Conservation (phyloP, 2,329 filamentous ascomycete species). For the Hymenoscyphus scutula region DNA sequence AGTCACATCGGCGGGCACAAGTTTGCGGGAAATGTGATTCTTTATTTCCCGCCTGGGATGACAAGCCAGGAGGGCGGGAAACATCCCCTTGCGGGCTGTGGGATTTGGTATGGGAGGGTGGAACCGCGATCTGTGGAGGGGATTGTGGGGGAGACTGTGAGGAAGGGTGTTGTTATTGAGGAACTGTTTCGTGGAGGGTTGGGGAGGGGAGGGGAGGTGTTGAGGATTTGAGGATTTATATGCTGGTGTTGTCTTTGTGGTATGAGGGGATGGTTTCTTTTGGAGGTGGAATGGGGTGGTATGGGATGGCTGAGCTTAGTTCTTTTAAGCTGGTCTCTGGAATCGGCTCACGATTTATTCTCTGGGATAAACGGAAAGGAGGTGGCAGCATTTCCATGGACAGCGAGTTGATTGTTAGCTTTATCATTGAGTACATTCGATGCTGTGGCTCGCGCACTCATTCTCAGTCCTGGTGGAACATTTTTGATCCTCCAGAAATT, state of each 20-base stretch:
- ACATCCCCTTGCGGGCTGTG: conserved; percentile 65
- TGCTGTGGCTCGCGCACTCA: too few relatives aligned
- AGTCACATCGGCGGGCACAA: conserved; percentile 84
- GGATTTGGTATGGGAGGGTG: conserved; percentile 80
- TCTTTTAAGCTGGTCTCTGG: too few relatives aligned
- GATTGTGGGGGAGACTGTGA: conserved; percentile 68
- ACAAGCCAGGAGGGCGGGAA: conserved; percentile 40
- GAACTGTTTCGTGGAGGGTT: conserved; percentile 74
- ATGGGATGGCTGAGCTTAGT: too few relatives aligned
- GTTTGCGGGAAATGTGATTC: conserved; percentile 79
- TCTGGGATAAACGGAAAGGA: too few relatives aligned
- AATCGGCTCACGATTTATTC: too few relatives aligned
- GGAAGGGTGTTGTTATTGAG: conserved; percentile 63
- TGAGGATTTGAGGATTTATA: conserved; percentile 27
- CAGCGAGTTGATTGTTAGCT: too few relatives aligned
- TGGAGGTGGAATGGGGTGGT: too few relatives aligned
- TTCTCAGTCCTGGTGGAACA: too few relatives aligned
- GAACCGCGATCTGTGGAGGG: conserved; percentile 75
- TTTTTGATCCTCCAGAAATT: too few relatives aligned
- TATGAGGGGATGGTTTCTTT: too few relatives aligned
- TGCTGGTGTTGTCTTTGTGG: background rate
- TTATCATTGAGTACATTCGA: too few relatives aligned
- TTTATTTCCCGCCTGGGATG: conserved; percentile 66
- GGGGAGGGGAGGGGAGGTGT: conserved; percentile 50
- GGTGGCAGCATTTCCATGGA: too few relatives aligned